Conservation (phyloP, 2,329 filamentous ascomycete species). For the Waltergamsia citrina region DNA sequence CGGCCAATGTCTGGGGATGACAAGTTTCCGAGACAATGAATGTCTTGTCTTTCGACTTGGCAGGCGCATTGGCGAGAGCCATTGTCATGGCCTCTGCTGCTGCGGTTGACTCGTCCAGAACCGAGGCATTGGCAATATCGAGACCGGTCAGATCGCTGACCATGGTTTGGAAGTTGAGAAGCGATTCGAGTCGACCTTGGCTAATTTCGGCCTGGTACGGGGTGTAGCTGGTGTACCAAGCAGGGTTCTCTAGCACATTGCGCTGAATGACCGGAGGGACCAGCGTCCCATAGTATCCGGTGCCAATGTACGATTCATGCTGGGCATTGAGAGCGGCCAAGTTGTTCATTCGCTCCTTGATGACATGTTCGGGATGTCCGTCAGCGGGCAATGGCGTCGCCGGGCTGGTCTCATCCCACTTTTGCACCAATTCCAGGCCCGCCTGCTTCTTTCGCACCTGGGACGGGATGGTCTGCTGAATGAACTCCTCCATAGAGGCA, state of each 20-base stretch:
- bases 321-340: no score
- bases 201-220: slow-evolving; percentile 97
- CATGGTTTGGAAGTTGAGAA: slow-evolving; percentile 94
- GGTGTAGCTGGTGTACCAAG: slow-evolving; percentile 97
- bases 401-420: no score
- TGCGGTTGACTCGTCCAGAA: slow-evolving; percentile 85
- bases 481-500: no score
- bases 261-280: slow-evolving; percentile 85
- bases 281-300: slow-evolving; percentile 77
- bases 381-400: no score
- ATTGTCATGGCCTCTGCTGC: slow-evolving; percentile 95
- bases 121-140: slow-evolving; percentile 80
- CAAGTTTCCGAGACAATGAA: slow-evolving; percentile 74
- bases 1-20: no score
- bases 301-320: no score
- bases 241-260: slow-evolving; percentile 86
- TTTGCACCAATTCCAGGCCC: no score
- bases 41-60: slow-evolving; percentile 69
- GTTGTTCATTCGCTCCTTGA: no score
- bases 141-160: slow-evolving; percentile 81
- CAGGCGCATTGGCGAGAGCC: slow-evolving; percentile 69
- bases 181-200: slow-evolving; percentile 82
- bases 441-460: no score
- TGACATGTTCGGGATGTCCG: no score
- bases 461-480: no score